Base-by-base conservation (phyloP, 2,329 filamentous ascomycete genomes). In the Furcasterigmium furcatum region DNA sequence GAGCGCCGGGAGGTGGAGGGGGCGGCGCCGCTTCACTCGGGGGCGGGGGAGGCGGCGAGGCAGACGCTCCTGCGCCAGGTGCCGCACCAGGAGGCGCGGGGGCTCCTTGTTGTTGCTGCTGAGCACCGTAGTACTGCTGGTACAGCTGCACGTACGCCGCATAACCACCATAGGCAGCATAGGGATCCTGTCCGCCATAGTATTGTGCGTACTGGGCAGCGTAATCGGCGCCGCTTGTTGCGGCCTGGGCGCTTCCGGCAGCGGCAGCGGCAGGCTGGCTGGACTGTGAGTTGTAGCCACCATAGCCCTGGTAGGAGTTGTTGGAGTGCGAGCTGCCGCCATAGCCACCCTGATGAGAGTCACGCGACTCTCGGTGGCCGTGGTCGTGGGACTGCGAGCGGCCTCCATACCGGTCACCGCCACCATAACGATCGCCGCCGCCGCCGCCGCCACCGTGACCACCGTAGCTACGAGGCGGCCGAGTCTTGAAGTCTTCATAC, bases 151-250 rank as follows among this genome's bases (percentile, higher is more conserved):
- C 71, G 55, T 85, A 85, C 36, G 86, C 87, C 55, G 85, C 80
- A 66, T 94, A 96, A 45, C 92, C 92, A 51, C 92, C 92, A 56
- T 94, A 96, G 9, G 88, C 84, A 35, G 90, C 90, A 63, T 96
- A 96, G 0, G 91, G 92, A 59, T 96, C 90, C 51, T 79, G 73
- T 45, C 75, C 74, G 51, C 76, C 77, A 50, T 91, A 92, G 65
- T 95, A 94, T 62, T 91, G 86, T 3, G 88, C 85, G 63, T 95
- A 95, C 59, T 92, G 87, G 16, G 86, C 82, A 43, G 82, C 82
- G 63, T 94, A 94, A 57, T 95, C 87, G 5, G 59, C 52, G 9
- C 58, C 53, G 35, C n/a, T n/a, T n/a, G 56, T 52, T 9, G 54
- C 57, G 13, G 60, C 53, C 38, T 35, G 29, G 10, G 51, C 41